These are phyloP conservation scores for Litchi chinensis DNA, from an alignment of 345 rosid genomes.

Conservation along the genomic window DNA sequence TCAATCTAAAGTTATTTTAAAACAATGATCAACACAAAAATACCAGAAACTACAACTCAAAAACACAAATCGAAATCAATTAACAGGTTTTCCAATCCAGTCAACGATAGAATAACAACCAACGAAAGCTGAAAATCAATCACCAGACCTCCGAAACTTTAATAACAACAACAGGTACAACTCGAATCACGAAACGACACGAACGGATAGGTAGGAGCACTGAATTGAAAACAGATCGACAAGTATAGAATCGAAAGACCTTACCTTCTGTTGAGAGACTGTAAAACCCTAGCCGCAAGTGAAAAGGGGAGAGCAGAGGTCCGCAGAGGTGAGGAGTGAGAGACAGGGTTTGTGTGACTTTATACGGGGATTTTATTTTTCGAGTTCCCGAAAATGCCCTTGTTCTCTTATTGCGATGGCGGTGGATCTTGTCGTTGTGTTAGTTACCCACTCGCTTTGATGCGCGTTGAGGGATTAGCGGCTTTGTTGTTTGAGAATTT, in stretches of 20 bases:
- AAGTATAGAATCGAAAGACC: neutral
- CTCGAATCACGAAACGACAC: neutral
- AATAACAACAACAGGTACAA: neutral
- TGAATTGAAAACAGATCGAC: neutral
- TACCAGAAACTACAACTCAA: neutral
- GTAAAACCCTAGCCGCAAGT: conserved; percentile 27
- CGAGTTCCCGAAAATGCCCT: neutral
- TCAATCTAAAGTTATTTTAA: too few species aligned
- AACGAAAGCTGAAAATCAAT: too few species aligned
- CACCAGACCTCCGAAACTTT: neutral
- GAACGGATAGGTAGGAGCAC: neutral
- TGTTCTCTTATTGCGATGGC: neutral
- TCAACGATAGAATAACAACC: neutral
- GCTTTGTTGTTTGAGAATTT: too few species aligned
- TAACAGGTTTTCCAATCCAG: neutral
- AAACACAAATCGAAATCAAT: neutral
- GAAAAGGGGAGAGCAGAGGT: neutral
- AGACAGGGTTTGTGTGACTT: conserved; percentile 5
- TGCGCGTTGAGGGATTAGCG: neutral
- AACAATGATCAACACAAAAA: neutral
- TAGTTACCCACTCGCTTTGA: neutral
- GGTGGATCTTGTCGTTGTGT: neutral
- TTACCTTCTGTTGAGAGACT: conserved; percentile 3
- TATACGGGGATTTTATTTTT: neutral
- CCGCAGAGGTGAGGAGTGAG: neutral